Evolutionary conservation across 371 early-diverging fungal genomes (phyloP).

Genomic region (Polyrhizophydium stewartii): DNA sequence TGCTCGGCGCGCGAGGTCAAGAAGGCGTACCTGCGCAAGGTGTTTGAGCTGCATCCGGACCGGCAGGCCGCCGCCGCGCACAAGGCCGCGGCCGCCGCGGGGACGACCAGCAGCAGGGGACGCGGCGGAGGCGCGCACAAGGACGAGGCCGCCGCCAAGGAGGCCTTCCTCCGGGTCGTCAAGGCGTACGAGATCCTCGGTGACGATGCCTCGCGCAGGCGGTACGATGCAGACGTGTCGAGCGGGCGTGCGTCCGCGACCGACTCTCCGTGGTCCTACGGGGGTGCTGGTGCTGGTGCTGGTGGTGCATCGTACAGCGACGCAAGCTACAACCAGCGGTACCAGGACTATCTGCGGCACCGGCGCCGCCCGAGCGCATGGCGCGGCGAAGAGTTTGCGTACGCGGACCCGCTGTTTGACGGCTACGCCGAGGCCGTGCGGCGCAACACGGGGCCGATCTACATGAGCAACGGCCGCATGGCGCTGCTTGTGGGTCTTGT

Average conservation of each 20-base stretch:
- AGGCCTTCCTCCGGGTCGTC: conserved; percentile 27
- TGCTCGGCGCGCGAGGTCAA: conserved; percentile 23
- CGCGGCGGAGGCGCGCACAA: background rate
- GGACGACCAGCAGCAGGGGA: background rate
- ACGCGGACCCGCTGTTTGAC: background rate
- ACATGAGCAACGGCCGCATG: conserved; percentile 27
- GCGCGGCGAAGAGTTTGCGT: background rate
- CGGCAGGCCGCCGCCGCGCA: conserved; percentile 9
- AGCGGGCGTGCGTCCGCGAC: background rate
- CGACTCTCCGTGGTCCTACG: background rate
- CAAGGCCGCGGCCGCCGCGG: background rate
- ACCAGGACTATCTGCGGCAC: background rate
- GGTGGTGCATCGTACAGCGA: no score
- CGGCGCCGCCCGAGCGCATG: background rate
- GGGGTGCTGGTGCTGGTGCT: no score
- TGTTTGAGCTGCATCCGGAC: conserved; percentile 34
- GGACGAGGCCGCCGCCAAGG: conserved; percentile 8
- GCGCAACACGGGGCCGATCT: conserved; percentile 13
- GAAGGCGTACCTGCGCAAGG: conserved; percentile 25
- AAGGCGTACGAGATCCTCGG: conserved; percentile 28
- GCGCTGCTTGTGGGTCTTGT: conserved; percentile 9
- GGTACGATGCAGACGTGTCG: conserved; percentile 14
- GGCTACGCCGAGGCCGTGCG: background rate
- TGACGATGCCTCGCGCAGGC: conserved; percentile 9
- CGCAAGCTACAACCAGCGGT: background rate